These are phyloP conservation scores for Sordaria brevicollis DNA, from an alignment of 495 filamentous ascomycete genomes.

Conservation along the genomic window DNA sequence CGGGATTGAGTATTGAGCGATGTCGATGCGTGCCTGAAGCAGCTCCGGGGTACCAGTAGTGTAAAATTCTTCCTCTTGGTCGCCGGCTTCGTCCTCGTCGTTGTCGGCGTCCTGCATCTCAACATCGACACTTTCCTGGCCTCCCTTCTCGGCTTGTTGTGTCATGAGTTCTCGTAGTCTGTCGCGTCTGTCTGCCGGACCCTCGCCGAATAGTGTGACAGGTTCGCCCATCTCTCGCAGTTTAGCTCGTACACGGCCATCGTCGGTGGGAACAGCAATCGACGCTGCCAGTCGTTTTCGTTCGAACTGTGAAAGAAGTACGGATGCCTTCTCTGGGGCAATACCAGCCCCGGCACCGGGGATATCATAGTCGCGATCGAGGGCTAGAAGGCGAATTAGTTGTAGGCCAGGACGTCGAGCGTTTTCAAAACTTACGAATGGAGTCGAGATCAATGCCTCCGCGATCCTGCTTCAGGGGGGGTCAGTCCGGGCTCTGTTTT, in stretches of 20 bases:
- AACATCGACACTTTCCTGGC: slow-evolving; percentile 44
- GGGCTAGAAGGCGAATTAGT: slow-evolving; percentile 37
- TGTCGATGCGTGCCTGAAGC: slow-evolving; percentile 64
- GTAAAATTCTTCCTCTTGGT: slow-evolving; percentile 94
- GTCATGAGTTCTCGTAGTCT: slow-evolving; percentile 74
- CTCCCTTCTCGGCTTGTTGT: slow-evolving; percentile 53
- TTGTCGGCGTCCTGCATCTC: slow-evolving; percentile 57
- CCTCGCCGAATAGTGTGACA: slow-evolving; percentile 92
- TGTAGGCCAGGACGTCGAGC: neutral
- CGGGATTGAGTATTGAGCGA: slow-evolving; percentile 79
- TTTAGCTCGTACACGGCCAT: slow-evolving; percentile 69
- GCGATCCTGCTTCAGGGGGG: slow-evolving; percentile 35
- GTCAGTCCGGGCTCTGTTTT: slow-evolving; percentile 24
- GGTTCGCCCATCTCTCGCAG: slow-evolving; percentile 82
- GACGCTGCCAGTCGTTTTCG: slow-evolving; percentile 80
- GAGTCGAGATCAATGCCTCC: slow-evolving; percentile 70
- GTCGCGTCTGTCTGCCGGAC: slow-evolving; percentile 74
- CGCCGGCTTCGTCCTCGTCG: slow-evolving; percentile 51
- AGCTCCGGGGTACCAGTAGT: slow-evolving; percentile 69
- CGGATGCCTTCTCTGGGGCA: slow-evolving; percentile 78
- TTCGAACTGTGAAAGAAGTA: slow-evolving; percentile 80
- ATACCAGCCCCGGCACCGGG: slow-evolving; percentile 62
- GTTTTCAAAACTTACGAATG: slow-evolving; percentile 50
- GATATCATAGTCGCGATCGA: slow-evolving; percentile 79
- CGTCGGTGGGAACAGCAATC: slow-evolving; percentile 92